These are phyloP conservation scores for Omphalea diandra DNA, from an alignment of 441 rosid genomes.

Conservation along the genomic window DNA sequence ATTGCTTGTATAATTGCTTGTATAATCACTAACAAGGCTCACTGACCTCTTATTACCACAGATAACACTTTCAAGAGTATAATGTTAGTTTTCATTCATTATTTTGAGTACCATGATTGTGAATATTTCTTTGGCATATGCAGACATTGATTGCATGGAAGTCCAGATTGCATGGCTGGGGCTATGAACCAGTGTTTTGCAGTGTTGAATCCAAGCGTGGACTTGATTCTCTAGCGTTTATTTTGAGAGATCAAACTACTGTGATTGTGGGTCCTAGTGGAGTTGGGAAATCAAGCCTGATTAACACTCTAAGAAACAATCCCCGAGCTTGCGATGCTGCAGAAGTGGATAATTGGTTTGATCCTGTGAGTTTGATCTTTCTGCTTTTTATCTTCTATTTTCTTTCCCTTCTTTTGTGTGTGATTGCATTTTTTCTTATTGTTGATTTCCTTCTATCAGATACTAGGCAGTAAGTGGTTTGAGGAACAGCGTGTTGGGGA, in stretches of 20 bases:
- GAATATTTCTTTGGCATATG: constrained; percentile 17
- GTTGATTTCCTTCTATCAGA: constrained; percentile 32
- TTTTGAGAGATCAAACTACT: constrained; percentile 67
- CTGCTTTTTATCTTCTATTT: not conserved
- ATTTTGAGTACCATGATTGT: not conserved
- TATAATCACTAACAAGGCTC: not conserved
- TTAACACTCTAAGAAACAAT: constrained; percentile 67
- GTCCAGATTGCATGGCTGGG: constrained; percentile 65
- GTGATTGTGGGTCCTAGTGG: constrained; percentile 97
- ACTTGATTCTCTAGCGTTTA: constrained; percentile 57
- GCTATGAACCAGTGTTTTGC: constrained; percentile 76
- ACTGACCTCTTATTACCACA: not conserved
- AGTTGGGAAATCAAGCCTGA: constrained; percentile 92
- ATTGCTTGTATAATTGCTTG: too few species aligned
- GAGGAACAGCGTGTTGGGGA: constrained; percentile 87
- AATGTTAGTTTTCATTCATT: not conserved
- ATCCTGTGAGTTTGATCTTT: constrained; percentile 51
- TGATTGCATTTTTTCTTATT: not conserved
- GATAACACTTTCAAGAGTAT: not conserved
- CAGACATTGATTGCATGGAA: constrained; percentile 68
- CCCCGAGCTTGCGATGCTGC: constrained; percentile 29
- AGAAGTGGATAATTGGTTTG: constrained; percentile 61
- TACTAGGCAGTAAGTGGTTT: constrained; percentile 72
- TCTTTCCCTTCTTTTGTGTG: not conserved
- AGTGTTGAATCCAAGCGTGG: constrained; percentile 69